A percentile compares a stretch with the other conserved stretches of the same genome.
Evolutionary conservation across 257 asterid genomes (phyloP).

Genomic region (Eucommia ulmoides): DNA sequence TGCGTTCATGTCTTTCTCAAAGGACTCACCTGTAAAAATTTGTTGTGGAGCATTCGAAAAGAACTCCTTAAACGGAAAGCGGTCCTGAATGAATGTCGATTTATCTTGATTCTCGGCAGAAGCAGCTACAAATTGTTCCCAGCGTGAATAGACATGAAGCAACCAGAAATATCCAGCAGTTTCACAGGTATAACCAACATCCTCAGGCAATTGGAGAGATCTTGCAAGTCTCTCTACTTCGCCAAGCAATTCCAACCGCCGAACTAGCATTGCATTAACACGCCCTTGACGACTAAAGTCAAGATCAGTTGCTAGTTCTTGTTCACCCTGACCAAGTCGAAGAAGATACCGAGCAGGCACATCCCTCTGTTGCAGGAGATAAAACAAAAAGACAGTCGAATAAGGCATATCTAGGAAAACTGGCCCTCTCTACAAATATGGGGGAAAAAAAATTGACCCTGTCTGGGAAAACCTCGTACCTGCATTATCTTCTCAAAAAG

Average conservation of each 20-base stretch:
- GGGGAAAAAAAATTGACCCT: background rate
- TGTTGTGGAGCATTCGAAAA: constrained; percentile 70
- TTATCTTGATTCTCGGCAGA: constrained; percentile 60
- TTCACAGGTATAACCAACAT: constrained; percentile 97
- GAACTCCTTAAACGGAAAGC: constrained; percentile 89
- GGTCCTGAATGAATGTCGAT: constrained; percentile 59
- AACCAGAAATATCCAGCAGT: constrained; percentile 97
- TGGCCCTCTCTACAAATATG: no score
- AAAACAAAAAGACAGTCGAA: background rate
- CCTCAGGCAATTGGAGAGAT: constrained; percentile 87
- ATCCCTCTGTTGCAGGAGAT: constrained; percentile 54
- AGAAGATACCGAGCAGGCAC: constrained; percentile 98
- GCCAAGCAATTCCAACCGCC: constrained; percentile 84
- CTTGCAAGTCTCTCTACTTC: constrained; percentile 94
- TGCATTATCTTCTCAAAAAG: constrained; percentile 98
- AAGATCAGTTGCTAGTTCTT: constrained; percentile 95
- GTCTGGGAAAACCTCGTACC: constrained; percentile 24
- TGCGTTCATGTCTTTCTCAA: constrained; percentile 76
- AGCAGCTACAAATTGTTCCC: constrained; percentile 85
- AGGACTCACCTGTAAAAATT: constrained; percentile 61
- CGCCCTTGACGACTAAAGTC: constrained; percentile 99
- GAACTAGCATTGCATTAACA: constrained; percentile 96
- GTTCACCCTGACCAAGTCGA: constrained; percentile 99
- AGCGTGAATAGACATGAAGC: constrained; percentile 94
- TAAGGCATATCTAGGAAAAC: no score